Base-by-base conservation (phyloP, 108 stramenopile species). In the Skeletonema costatum region DNA sequence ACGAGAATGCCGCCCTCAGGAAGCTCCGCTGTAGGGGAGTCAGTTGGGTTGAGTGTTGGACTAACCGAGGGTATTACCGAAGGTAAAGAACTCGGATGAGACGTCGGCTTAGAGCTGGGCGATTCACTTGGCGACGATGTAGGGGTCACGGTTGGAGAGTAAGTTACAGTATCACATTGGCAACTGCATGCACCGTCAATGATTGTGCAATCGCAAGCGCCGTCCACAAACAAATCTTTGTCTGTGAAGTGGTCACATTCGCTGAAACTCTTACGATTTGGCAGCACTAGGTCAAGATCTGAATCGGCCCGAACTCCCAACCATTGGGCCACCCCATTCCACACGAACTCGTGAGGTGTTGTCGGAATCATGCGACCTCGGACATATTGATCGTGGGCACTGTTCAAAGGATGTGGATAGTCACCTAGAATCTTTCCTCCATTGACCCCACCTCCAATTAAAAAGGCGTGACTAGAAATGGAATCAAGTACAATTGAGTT, bases 271-370 rank as follows among this genome's bases (percentile, higher is more conserved):
- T 60, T n/a, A 39, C 85, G 71, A 63, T 86, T 86, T 31, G 85
- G 85, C 8, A 86, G n/a, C 10, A 44, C 68, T 32, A 30, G 77
- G 36, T 82, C 60, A 16, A 86, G 50, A 29, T 78, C 75, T 16
- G 42, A 32, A 1, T 77, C 81, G 25, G 46, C 65, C 16, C 50
- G 46, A 16, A 78, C 71, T 21, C 85, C 85, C 42, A 85, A 17
- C 88, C 88, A 89, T 60, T 87, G 60, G 17, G 84, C 86, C 13
- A 89, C 53, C 3, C 77, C 86, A 59, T 83, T 85, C 84, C 84
- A 85, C 12, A 75, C 66, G n/a, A 38, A 44, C 17, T 89, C 88
- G 81, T 82, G 87, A 4, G 75, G 60, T 4, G 81, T 82, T 6
- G 88, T 89, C 5, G 88, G 88, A 7, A 89, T 82, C 30, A 89